A percentile compares a stretch with the other conserved stretches of the same genome.
Evolutionary conservation across 192 early-diverging fungal species (phyloP).

Genomic region (Ambispora gerdemannii): DNA sequence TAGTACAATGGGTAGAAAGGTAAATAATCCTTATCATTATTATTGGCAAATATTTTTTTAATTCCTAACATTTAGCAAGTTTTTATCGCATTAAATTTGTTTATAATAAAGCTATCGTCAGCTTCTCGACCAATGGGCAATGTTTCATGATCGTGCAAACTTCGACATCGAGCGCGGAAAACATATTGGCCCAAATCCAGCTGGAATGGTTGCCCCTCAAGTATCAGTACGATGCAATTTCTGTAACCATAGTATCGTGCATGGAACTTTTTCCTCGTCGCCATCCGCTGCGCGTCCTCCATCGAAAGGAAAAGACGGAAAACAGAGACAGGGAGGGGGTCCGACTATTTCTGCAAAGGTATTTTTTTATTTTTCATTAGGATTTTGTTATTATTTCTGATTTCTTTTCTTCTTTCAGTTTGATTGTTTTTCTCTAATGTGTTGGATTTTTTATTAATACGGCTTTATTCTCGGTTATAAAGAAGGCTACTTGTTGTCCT

Average conservation of each 20-base stretch:
- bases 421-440: too few species aligned
- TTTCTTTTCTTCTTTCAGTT: too few species aligned
- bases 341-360: conserved; percentile 39
- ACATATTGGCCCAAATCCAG: conserved; percentile 48
- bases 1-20: conserved; percentile 73
- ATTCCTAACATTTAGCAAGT: not conserved
- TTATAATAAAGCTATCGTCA: conserved; percentile 64
- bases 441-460: too few species aligned
- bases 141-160: conserved; percentile 78
- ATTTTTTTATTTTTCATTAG: not conserved
- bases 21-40: conserved; percentile 30
- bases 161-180: conserved; percentile 90
- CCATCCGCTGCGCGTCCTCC: not conserved
- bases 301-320: not conserved
- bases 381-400: too few species aligned
- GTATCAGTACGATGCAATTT: conserved; percentile 85
- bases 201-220: conserved; percentile 63
- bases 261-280: too few species aligned
- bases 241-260: conserved; percentile 69
- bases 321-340: conserved; percentile 25
- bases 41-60: not conserved
- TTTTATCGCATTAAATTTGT: not conserved
- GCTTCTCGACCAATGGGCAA: conserved; percentile 83
- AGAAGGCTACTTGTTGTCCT: conserved; percentile 62
- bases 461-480: too few species aligned